These are phyloP conservation scores for Colletotrichum eleusines DNA, from an alignment of 2,329 filamentous ascomycete genomes.

Conservation along the genomic window DNA sequence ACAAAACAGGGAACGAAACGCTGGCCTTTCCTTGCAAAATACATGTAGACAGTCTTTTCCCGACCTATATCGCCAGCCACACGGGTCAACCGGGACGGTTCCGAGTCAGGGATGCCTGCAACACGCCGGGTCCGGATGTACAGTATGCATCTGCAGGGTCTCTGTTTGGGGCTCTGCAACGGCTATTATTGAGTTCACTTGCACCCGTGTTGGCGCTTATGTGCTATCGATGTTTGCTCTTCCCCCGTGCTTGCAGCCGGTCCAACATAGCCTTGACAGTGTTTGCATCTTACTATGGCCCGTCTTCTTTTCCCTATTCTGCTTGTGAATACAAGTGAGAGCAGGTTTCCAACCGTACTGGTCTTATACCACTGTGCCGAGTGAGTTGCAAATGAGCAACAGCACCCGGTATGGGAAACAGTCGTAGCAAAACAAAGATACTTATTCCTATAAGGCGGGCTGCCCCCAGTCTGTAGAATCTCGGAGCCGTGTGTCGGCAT, in stretches of 20 bases:
- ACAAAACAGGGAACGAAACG: too few species aligned
- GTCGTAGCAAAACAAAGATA: background rate
- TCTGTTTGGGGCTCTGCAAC: background rate
- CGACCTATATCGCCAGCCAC: background rate
- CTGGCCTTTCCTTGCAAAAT: background rate
- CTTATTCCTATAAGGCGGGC: background rate
- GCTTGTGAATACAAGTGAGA: background rate
- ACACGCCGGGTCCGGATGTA: background rate
- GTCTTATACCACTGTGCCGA: too few species aligned
- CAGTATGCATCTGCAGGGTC: background rate
- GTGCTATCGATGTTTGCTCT: background rate
- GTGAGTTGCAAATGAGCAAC: background rate
- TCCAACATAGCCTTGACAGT: background rate
- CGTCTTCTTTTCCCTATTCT: background rate
- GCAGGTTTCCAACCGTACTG: background rate
- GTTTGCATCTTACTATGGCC: background rate
- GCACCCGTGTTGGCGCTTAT: background rate
- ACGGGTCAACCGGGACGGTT: background rate
- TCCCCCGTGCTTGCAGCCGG: background rate
- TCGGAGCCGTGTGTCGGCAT: background rate
- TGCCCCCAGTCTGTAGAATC: too few species aligned
- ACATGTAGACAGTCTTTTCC: background rate
- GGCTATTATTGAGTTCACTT: background rate
- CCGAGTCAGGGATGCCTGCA: background rate
- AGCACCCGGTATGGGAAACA: too few species aligned